Percentiles rank a stretch among this genome's conserved stretches.
Evolutionary conservation across 1,284 basidiomycete genomes (phyloP).

Genomic region (Porodaedalea pini): DNA sequence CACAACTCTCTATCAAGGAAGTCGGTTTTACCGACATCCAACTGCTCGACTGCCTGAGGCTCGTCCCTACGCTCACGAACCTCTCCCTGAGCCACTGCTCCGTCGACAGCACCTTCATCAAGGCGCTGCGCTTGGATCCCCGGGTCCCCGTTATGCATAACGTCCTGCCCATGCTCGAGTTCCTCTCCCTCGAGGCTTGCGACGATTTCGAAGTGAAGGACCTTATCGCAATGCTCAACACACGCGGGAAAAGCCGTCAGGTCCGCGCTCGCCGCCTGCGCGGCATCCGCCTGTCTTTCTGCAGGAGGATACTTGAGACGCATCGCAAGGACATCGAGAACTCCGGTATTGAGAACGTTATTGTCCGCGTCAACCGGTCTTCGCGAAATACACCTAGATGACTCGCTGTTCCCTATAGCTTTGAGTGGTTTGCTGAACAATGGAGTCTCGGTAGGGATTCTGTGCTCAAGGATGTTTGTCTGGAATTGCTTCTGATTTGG

Average conservation of each 20-base stretch:
- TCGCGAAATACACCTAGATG: conserved; percentile 8
- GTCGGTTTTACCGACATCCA: conserved; percentile 20
- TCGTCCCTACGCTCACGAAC: conserved; percentile 17
- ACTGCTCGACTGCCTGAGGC: conserved; percentile 19
- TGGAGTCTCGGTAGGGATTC: neutral
- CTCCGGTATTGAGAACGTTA: conserved; percentile 19
- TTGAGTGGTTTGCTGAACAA: neutral
- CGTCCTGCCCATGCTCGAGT: conserved; percentile 17
- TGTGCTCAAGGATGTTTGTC: neutral
- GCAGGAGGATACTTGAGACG: conserved; percentile 13
- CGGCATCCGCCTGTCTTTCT: conserved; percentile 19
- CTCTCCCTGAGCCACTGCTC: conserved; percentile 21
- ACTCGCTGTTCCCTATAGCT: neutral
- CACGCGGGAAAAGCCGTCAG: conserved; percentile 2
- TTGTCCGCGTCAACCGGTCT: conserved; percentile 13
- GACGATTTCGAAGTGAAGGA: conserved; percentile 20
- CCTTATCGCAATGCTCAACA: conserved; percentile 15
- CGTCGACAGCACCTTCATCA: conserved; percentile 17
- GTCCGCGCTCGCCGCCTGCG: conserved; percentile 3
- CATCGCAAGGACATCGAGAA: conserved; percentile 17
- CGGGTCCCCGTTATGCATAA: conserved; percentile 10
- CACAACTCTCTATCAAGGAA: conserved; percentile 21
- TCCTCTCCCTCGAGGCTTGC: conserved; percentile 21
- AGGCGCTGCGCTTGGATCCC: conserved; percentile 10
- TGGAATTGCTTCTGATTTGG: neutral